Evolutionary conservation across 805 yeast genomes (phyloP).

Genomic region (Sungouiella thailandica): DNA sequence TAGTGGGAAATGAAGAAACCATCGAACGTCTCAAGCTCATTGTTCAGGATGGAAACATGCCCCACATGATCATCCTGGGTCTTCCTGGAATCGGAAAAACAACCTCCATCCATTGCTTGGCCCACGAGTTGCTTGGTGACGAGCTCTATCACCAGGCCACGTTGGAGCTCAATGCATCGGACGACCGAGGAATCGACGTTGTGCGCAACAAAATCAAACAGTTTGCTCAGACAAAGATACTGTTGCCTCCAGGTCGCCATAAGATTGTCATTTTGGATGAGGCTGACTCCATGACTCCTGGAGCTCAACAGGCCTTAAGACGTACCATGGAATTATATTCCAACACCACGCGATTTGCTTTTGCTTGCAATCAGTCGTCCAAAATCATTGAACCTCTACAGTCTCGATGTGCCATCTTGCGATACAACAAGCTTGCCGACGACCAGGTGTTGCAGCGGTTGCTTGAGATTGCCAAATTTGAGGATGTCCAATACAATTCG

Average conservation of each 20-base stretch:
- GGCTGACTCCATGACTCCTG: slow-evolving; percentile 95
- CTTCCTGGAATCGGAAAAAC: slow-evolving; percentile 98
- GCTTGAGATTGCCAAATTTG: slow-evolving; percentile 62
- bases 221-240: slow-evolving; percentile 92
- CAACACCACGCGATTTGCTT: slow-evolving; percentile 96
- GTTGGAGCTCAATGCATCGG: slow-evolving; percentile 90
- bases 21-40: slow-evolving; percentile 77
- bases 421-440: slow-evolving; percentile 77
- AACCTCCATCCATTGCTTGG: slow-evolving; percentile 87
- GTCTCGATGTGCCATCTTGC: slow-evolving; percentile 89
- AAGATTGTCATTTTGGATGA: slow-evolving; percentile 92
- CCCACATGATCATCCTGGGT: slow-evolving; percentile 93
- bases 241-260: slow-evolving; percentile 82
- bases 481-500: slow-evolving; percentile 71
- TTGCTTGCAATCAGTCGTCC: slow-evolving; percentile 92
- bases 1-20: slow-evolving; percentile 92
- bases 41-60: slow-evolving; percentile 92
- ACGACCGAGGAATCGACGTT: slow-evolving; percentile 96
- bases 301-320: slow-evolving; percentile 92
- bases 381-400: slow-evolving; percentile 96
- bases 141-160: slow-evolving; percentile 74
- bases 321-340: slow-evolving; percentile 95
- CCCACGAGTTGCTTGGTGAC: slow-evolving; percentile 71
- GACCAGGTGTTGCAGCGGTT: slow-evolving; percentile 79
- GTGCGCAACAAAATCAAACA: slow-evolving; percentile 91